phyloP scores from a whole-genome alignment of 805 yeast species.

The Metschnikowia rubicola region DNA sequence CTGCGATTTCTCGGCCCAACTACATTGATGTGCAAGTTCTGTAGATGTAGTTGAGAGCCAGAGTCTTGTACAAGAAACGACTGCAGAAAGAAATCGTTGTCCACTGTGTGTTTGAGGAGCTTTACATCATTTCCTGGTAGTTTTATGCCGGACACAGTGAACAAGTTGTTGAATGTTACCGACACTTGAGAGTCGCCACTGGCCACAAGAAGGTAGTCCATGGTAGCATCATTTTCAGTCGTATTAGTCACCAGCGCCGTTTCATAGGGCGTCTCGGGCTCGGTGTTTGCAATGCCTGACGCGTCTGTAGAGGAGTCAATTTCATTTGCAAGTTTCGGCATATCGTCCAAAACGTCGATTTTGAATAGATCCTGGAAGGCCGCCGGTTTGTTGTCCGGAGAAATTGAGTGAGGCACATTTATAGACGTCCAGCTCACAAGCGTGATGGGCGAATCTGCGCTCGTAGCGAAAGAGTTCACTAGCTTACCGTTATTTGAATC shows the following conservation, averaged over 20 bases:
- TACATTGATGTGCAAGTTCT: slow-evolving; percentile 14
- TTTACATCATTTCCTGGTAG: slow-evolving; percentile 15
- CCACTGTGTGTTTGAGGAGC: slow-evolving; percentile 21
- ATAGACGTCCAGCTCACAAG: slow-evolving; percentile 18
- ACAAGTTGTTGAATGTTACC: slow-evolving; percentile 29
- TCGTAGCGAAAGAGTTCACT: slow-evolving; percentile 24
- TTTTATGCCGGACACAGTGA: slow-evolving; percentile 26
- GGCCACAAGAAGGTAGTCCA: slow-evolving; percentile 26
- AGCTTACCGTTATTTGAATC: slow-evolving; percentile 47
- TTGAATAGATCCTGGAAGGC: slow-evolving; percentile 23
- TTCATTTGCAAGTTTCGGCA: slow-evolving; percentile 34
- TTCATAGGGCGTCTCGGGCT: slow-evolving; percentile 3
- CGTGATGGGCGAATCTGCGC: slow-evolving; percentile 13
- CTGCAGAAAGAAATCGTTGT: slow-evolving; percentile 26
- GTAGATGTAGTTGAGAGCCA: slow-evolving; percentile 10
- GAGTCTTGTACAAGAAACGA: slow-evolving; percentile 22
- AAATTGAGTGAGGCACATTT: slow-evolving; percentile 1
- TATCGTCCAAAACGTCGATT: slow-evolving; percentile 25
- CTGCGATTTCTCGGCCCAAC: slow-evolving; percentile 6
- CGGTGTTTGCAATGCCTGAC: not conserved
- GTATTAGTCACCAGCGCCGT: slow-evolving; percentile 13
- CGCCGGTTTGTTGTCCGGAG: not conserved
- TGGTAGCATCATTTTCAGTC: slow-evolving; percentile 6
- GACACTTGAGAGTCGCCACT: slow-evolving; percentile 23
- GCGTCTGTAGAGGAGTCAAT: slow-evolving; percentile 4